Evolutionary conservation across 495 filamentous ascomycete species (phyloP).

Genomic region (Tuber calosporum): DNA sequence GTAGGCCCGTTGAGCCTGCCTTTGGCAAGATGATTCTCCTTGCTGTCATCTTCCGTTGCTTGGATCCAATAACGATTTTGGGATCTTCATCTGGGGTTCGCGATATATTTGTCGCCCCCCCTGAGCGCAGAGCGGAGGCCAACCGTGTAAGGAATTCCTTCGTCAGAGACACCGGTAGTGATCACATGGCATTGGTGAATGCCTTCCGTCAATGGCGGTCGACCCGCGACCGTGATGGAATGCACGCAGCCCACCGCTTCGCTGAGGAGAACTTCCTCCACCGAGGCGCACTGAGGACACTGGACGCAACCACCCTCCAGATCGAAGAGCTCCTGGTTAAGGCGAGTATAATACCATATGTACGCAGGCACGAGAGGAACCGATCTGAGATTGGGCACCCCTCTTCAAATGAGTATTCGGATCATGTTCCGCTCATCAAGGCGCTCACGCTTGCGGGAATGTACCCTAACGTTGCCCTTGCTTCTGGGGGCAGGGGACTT

Average conservation of each 20-base stretch:
- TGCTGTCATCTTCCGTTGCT: constrained; percentile 55
- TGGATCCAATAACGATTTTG: constrained; percentile 55
- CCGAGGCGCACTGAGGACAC: constrained; percentile 43
- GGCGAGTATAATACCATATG: constrained; percentile 45
- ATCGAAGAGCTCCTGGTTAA: constrained; percentile 48
- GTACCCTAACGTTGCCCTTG: constrained; percentile 49
- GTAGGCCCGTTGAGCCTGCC: constrained; percentile 45
- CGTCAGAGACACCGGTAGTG: constrained; percentile 46
- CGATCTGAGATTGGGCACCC: constrained; percentile 46
- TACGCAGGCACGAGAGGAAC: constrained; percentile 29
- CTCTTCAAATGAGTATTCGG: constrained; percentile 49
- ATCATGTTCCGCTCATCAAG: constrained; percentile 48
- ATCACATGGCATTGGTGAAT: constrained; percentile 52
- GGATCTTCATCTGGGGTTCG: constrained; percentile 45
- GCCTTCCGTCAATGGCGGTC: constrained; percentile 48
- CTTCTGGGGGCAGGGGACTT: constrained; percentile 38
- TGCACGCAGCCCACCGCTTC: constrained; percentile 39
- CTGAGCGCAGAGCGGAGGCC: constrained; percentile 41
- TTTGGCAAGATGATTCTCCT: constrained; percentile 55
- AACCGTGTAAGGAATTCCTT: constrained; percentile 43
- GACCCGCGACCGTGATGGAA: constrained; percentile 40
- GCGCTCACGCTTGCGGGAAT: constrained; percentile 48
- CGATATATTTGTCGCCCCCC: constrained; percentile 46
- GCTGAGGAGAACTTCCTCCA: constrained; percentile 45
- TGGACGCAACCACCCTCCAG: constrained; percentile 47